These are phyloP conservation scores for Botrytis aclada DNA, from an alignment of 2,329 filamentous ascomycete genomes.

Conservation along the genomic window DNA sequence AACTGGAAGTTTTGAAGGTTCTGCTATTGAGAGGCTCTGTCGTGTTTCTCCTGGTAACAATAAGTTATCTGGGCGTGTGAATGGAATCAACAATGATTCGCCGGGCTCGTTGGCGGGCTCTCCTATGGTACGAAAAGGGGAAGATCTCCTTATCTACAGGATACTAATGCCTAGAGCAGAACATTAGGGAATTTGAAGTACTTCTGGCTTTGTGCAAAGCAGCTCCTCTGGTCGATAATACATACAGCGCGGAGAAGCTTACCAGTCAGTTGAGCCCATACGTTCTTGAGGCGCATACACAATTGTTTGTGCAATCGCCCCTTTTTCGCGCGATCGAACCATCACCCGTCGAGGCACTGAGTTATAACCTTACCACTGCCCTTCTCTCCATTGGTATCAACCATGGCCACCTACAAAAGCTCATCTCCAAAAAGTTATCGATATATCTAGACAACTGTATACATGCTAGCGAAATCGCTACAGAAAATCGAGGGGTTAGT, in stretches of 20 bases:
- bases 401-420: constrained; percentile 65
- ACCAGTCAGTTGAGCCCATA: constrained; percentile 79
- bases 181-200: constrained; percentile 86
- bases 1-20: constrained; percentile 54
- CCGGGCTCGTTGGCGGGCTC: constrained; percentile 48
- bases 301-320: constrained; percentile 74
- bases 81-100: constrained; percentile 47
- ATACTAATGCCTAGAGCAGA: constrained; percentile 49
- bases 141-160: background rate
- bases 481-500: constrained; percentile 52
- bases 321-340: constrained; percentile 80
- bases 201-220: constrained; percentile 89
- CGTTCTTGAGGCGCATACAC: constrained; percentile 77
- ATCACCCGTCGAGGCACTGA: constrained; percentile 82
- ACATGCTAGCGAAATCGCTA: constrained; percentile 55
- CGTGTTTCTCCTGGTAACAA: constrained; percentile 52
- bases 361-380: constrained; percentile 74
- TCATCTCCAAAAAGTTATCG: constrained; percentile 64
- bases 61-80: constrained; percentile 44
- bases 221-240: constrained; percentile 68
- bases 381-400: constrained; percentile 76
- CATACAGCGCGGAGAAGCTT: constrained; percentile 73
- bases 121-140: constrained; percentile 53
- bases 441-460: constrained; percentile 71
- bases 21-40: constrained; percentile 61